Percentiles rank a stretch among this genome's conserved stretches.
These are phyloP conservation scores for Pyrenula aspistea DNA, from an alignment of 495 filamentous ascomycete genomes.

Conservation along the genomic window DNA sequence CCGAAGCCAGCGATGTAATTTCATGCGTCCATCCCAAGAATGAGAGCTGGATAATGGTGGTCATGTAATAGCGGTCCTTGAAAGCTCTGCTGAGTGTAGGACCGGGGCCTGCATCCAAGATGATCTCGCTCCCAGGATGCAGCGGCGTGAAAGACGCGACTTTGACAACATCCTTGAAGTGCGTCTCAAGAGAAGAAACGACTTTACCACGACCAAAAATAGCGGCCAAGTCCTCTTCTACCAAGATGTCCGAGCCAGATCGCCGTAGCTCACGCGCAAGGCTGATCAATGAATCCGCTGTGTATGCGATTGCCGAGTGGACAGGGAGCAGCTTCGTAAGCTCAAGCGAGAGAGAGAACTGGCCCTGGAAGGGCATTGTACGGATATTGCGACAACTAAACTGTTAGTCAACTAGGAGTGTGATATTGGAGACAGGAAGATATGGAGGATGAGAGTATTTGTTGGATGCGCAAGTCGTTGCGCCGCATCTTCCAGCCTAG, in stretches of 20 bases:
- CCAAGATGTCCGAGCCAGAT: conserved; percentile 8
- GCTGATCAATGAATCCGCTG: not conserved
- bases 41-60: conserved; percentile 8
- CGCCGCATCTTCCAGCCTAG: too few relatives aligned
- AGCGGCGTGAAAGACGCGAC: conserved; percentile 1
- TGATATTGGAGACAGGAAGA: too few relatives aligned
- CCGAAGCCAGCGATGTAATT: conserved; percentile 1
- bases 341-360: not conserved
- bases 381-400: too few relatives aligned
- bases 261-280: conserved; percentile 4
- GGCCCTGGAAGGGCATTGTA: too few relatives aligned
- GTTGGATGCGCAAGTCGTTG: too few relatives aligned
- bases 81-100: conserved; percentile 6
- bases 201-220: conserved; percentile 7
- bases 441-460: too few relatives aligned
- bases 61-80: conserved; percentile 4
- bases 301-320: not conserved
- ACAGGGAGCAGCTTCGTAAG: not conserved
- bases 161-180: conserved; percentile 5
- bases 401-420: too few relatives aligned
- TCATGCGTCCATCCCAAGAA: conserved; percentile 8
- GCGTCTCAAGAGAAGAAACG: conserved; percentile 2
- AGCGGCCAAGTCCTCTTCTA: conserved; percentile 6
- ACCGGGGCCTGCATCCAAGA: conserved; percentile 6
- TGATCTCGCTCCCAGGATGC: conserved; percentile 1